These are phyloP conservation scores for Xylariaceae sp. DNA, from an alignment of 2,329 filamentous ascomycete genomes.

Conservation along the genomic window DNA sequence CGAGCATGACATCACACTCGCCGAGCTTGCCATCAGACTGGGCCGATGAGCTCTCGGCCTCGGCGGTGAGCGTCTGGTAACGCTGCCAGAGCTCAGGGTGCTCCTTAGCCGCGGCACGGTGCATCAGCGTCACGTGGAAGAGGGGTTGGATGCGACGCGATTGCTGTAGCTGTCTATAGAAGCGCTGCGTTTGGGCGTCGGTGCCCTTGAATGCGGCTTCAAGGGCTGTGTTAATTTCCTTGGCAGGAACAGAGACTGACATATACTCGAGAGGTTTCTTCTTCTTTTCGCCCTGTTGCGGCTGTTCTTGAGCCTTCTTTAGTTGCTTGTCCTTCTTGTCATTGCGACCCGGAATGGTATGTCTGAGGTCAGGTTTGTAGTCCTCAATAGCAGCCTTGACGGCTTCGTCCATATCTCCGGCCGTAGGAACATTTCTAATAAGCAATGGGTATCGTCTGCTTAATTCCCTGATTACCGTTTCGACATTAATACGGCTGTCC, in stretches of 20 bases:
- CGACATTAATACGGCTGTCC: conserved; percentile 83
- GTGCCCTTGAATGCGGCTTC: conserved; percentile 68
- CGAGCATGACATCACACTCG: conserved; percentile 64
- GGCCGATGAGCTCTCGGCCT: conserved; percentile 31
- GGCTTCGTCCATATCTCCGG: conserved; percentile 76
- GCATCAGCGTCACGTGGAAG: conserved; percentile 95
- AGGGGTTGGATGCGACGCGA: conserved; percentile 75
- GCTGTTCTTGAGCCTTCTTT: conserved; percentile 34
- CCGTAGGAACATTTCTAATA: conserved; percentile 69
- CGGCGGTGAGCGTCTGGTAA: conserved; percentile 60
- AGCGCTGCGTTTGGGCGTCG: conserved; percentile 55
- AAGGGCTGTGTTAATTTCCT: conserved; percentile 57
- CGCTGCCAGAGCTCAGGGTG: conserved; percentile 74
- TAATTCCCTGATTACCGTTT: conserved; percentile 72
- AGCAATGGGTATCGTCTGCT: conserved; percentile 78
- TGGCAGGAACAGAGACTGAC: conserved; percentile 50
- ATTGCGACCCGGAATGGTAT: conserved; percentile 67
- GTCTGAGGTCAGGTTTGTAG: conserved; percentile 76
- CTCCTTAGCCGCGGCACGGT: conserved; percentile 65
- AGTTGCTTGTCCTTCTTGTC: conserved; percentile 49
- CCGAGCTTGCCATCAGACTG: conserved; percentile 56
- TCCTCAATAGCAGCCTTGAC: conserved; percentile 74
- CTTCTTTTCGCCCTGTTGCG: conserved; percentile 43
- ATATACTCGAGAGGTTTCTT: conserved; percentile 60
- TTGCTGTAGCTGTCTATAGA: conserved; percentile 77